phyloP scores from a whole-genome alignment of 2,329 filamentous ascomycete species.

The Fusarium brevicatenulatum region DNA sequence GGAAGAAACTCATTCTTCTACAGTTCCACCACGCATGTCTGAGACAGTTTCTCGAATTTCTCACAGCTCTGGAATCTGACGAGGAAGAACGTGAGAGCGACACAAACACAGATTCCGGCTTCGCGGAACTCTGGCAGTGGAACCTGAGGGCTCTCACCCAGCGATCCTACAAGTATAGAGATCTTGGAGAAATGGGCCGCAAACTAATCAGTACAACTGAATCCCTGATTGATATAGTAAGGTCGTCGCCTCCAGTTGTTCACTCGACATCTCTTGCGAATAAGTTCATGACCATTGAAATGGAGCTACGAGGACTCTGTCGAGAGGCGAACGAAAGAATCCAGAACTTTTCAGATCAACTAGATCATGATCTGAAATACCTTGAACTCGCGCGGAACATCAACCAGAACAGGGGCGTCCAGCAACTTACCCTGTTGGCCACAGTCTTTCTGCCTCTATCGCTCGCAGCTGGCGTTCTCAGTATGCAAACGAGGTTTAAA shows the following conservation, averaged over 20 bases:
- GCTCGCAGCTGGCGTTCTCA: fast-evolving
- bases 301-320: background rate
- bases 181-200: background rate
- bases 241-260: fast-evolving
- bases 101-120: fast-evolving
- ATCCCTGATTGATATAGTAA: background rate
- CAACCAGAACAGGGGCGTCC: fast-evolving
- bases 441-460: fast-evolving
- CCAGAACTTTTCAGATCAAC: fast-evolving
- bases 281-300: background rate
- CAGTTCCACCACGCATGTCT: background rate
- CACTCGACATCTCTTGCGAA: background rate
- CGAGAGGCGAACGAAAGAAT: fast-evolving
- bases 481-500: background rate
- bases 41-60: background rate
- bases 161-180: background rate
- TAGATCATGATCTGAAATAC: background rate
- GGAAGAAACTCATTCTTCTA: background rate
- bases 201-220: fast-evolving
- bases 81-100: background rate
- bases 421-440: fast-evolving
- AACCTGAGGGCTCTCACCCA: fast-evolving
- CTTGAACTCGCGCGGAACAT: fast-evolving
- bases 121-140: background rate
- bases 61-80: fast-evolving